Evolutionary conservation across 2,329 filamentous ascomycete species (phyloP).

Genomic region (Fusarium piperis): DNA sequence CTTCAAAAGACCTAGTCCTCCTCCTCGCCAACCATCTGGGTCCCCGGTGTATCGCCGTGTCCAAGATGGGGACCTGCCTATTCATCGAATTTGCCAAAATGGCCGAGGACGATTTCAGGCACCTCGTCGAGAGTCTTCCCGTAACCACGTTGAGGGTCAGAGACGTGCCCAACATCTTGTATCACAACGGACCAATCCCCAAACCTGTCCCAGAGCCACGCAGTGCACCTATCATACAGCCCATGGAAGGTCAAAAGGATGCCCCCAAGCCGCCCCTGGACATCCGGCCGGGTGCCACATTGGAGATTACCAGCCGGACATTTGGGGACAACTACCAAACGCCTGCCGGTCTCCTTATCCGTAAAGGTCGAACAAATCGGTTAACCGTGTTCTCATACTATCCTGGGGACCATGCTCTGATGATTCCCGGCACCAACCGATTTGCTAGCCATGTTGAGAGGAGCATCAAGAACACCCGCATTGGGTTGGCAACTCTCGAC

Average conservation of each 20-base stretch:
- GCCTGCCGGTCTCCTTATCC: neutral
- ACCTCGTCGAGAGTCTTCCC: neutral
- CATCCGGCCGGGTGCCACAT: neutral
- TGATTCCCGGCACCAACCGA: neutral
- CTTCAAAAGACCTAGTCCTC: neutral
- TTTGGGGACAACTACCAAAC: neutral
- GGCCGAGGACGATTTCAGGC: neutral
- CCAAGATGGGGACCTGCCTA: neutral
- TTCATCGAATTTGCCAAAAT: neutral
- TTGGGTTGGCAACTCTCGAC: neutral
- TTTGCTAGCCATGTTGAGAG: neutral
- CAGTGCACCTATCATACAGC: neutral
- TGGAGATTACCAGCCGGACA: neutral
- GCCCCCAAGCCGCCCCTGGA: neutral
- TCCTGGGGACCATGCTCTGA: neutral
- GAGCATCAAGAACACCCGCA: neutral
- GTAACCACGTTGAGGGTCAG: neutral
- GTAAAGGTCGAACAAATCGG: neutral
- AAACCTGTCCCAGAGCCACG: neutral
- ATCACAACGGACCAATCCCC: neutral
- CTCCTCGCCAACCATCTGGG: neutral
- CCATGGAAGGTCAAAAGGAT: neutral
- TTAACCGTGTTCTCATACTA: neutral
- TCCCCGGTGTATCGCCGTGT: neutral
- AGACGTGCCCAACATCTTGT: neutral